phyloP scores from a whole-genome alignment of 495 filamentous ascomycete genomes.

The Penicillium subrubescens region DNA sequence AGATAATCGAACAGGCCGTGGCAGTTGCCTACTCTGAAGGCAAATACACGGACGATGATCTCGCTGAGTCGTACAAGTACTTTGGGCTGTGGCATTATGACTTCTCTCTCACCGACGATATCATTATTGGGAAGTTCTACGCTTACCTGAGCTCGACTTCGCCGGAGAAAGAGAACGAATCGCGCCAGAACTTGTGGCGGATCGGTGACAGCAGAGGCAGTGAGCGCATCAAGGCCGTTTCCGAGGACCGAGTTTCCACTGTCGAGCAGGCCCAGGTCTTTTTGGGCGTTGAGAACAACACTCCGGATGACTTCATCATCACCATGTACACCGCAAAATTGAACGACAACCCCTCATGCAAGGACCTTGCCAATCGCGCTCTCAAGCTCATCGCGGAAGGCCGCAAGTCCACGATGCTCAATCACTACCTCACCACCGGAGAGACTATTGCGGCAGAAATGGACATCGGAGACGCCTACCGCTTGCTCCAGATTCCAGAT shows the following conservation, averaged over 20 bases:
- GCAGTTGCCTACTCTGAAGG: slow-evolving; percentile 42
- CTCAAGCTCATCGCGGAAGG: slow-evolving; percentile 57
- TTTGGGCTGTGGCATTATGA: slow-evolving; percentile 50
- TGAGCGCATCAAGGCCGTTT: slow-evolving; percentile 50
- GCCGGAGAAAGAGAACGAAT: slow-evolving; percentile 45
- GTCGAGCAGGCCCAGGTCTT: slow-evolving; percentile 63
- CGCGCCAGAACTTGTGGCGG: slow-evolving; percentile 54
- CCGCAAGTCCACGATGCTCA: slow-evolving; percentile 56
- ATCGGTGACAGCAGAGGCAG: slow-evolving; percentile 57
- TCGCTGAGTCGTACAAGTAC: slow-evolving; percentile 57
- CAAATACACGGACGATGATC: slow-evolving; percentile 52
- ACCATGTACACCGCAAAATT: slow-evolving; percentile 60
- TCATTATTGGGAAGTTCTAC: slow-evolving; percentile 59
- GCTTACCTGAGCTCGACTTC: slow-evolving; percentile 50
- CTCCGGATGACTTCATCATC: slow-evolving; percentile 60
- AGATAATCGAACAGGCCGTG: slow-evolving; percentile 40
- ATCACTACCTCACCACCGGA: slow-evolving; percentile 58
- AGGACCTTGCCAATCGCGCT: slow-evolving; percentile 54
- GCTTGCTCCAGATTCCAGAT: slow-evolving; percentile 56
- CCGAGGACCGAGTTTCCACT: slow-evolving; percentile 45
- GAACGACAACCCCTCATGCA: slow-evolving; percentile 50
- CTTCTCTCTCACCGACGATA: slow-evolving; percentile 50
- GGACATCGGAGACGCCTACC: slow-evolving; percentile 60
- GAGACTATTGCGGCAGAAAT: slow-evolving; percentile 54
- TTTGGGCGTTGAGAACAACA: slow-evolving; percentile 53